phyloP scores from a whole-genome alignment of 2,329 filamentous ascomycete genomes.

The Talaromyces sp. region DNA sequence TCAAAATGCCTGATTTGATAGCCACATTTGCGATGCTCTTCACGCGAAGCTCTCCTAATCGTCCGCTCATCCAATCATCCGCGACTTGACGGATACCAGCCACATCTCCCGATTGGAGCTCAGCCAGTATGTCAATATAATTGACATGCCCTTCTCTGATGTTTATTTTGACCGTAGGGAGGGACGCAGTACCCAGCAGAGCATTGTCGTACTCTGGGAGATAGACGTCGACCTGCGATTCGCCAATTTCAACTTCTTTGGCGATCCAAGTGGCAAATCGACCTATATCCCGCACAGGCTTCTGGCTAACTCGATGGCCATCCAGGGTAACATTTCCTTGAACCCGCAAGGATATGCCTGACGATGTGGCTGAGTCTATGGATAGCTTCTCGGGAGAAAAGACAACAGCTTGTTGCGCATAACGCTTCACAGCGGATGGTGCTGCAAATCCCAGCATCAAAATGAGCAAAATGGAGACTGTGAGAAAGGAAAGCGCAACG shows the following conservation, averaged over 20 bases:
- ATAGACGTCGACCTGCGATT: constrained; percentile 69
- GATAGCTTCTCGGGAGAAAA: constrained; percentile 80
- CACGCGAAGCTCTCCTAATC: constrained; percentile 64
- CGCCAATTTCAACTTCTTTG: constrained; percentile 65
- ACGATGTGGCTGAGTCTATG: constrained; percentile 74
- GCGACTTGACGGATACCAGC: constrained; percentile 73
- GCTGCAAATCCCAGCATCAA: constrained; percentile 75
- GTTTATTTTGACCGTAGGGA: constrained; percentile 71
- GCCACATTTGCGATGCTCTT: constrained; percentile 67
- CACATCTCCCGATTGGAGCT: constrained; percentile 69
- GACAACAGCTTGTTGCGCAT: constrained; percentile 75
- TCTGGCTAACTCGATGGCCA: constrained; percentile 65
- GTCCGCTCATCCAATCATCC: constrained; percentile 82
- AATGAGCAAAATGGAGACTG: constrained; percentile 59
- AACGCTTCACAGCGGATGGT: constrained; percentile 75
- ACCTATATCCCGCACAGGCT: constrained; percentile 69
- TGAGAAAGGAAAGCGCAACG: constrained; percentile 65
- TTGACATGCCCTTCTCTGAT: constrained; percentile 75
- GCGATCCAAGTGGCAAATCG: constrained; percentile 75
- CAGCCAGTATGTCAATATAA: constrained; percentile 70
- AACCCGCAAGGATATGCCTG: constrained; percentile 73
- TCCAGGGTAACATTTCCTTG: constrained; percentile 80
- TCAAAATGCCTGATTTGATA: constrained; percentile 73
- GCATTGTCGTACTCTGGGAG: constrained; percentile 77
- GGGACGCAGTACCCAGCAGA: constrained; percentile 67